Percentiles rank a stretch among this genome's conserved stretches.
phyloP scores from a whole-genome alignment of 257 asterid species.

The Orobanche coerulescens region DNA sequence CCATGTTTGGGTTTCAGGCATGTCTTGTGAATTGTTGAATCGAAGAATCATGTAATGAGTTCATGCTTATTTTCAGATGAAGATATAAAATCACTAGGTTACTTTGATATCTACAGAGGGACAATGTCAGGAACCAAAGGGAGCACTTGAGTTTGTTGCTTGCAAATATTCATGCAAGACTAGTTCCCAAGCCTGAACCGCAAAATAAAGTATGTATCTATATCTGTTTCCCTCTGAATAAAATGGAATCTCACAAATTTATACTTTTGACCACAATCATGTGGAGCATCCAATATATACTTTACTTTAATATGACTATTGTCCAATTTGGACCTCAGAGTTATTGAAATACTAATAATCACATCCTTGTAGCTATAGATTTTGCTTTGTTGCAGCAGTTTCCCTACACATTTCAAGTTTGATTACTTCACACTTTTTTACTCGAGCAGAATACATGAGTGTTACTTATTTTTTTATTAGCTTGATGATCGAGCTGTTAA shows the following conservation, averaged over 20 bases:
- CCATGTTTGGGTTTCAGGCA: slow-evolving; percentile 84
- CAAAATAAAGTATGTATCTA: slow-evolving; percentile 44
- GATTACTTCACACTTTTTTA: not conserved
- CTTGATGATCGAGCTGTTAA: slow-evolving; percentile 79
- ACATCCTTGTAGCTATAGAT: slow-evolving; percentile 12
- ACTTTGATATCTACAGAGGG: slow-evolving; percentile 45
- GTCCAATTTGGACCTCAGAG: not conserved
- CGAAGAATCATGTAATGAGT: slow-evolving; percentile 15
- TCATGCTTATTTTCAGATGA: slow-evolving; percentile 11
- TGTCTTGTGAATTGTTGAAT: slow-evolving; percentile 26
- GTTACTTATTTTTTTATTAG: slow-evolving; percentile 27
- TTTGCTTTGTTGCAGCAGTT: not conserved
- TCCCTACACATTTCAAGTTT: not conserved
- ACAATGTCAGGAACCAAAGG: slow-evolving; percentile 74
- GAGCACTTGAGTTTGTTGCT: slow-evolving; percentile 64
- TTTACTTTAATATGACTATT: not conserved
- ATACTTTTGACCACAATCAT: not conserved
- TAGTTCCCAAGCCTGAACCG: slow-evolving; percentile 63
- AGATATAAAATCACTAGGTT: slow-evolving; percentile 14
- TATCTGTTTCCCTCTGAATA: slow-evolving; percentile 12
- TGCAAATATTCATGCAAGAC: slow-evolving; percentile 64
- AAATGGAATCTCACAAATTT: not conserved
- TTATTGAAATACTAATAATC: not conserved
- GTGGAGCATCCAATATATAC: not conserved
- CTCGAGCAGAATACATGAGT: not conserved